A percentile compares a stretch with the other conserved stretches of the same genome.
phyloP scores from a whole-genome alignment of 768 basidiomycete species.

The Trametes sanguinea region DNA sequence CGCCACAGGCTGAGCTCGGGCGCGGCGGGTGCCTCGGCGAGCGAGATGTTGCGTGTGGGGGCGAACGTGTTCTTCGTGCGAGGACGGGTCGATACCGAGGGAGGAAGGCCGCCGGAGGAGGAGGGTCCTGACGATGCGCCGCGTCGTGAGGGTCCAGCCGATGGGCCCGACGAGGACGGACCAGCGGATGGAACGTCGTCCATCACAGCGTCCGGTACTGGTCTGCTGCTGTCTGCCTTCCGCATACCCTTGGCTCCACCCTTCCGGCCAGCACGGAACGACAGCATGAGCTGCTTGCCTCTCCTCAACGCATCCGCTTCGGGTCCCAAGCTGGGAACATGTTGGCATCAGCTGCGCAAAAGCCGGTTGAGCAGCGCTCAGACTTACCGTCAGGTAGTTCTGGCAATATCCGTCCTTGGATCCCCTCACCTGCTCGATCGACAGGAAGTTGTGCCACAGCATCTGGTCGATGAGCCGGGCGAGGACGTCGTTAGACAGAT shows the following conservation, averaged over 20 bases:
- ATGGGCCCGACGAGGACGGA: neutral
- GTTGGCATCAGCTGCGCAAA: neutral
- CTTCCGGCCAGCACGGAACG: neutral
- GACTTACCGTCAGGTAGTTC: slow-evolving; percentile 13
- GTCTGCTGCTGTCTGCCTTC: neutral
- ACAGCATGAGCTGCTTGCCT: slow-evolving; percentile 2
- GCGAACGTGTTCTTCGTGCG: neutral
- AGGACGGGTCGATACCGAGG: neutral
- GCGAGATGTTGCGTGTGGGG: neutral
- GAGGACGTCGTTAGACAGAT: slow-evolving; percentile 51
- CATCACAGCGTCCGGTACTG: neutral
- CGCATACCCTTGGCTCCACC: neutral
- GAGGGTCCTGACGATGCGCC: neutral
- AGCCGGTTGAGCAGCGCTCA: neutral
- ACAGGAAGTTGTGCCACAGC: neutral
- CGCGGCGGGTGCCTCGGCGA: neutral
- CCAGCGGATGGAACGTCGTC: slow-evolving; percentile 1
- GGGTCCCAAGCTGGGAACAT: neutral
- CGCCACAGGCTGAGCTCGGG: slow-evolving; percentile 7
- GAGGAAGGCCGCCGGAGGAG: neutral
- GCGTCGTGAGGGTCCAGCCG: neutral
- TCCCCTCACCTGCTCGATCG: neutral
- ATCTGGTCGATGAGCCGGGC: slow-evolving; percentile 43
- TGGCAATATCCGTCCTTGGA: neutral
- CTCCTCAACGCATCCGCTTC: neutral